phyloP scores from a whole-genome alignment of 2,329 filamentous ascomycete genomes.

The Cercospora brassicicola region DNA sequence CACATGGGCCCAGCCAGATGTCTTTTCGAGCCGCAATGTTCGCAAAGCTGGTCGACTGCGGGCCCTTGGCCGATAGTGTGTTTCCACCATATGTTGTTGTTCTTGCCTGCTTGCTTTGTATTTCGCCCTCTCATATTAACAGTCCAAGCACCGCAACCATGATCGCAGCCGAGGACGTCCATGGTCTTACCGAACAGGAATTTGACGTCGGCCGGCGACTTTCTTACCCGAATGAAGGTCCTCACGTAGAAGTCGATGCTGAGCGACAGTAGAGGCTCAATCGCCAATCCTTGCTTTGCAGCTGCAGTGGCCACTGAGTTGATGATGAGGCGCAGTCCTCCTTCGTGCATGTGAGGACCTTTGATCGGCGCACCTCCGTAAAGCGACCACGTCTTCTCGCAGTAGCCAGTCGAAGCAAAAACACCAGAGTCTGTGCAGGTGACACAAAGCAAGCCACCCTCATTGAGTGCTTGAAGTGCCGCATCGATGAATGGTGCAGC shows the following conservation, averaged over 20 bases:
- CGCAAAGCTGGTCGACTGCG: constrained; percentile 64
- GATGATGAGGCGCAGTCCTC: constrained; percentile 80
- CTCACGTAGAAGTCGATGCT: constrained; percentile 96
- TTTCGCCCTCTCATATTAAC: constrained; percentile 76
- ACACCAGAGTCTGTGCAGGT: constrained; percentile 96
- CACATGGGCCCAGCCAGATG: constrained; percentile 95
- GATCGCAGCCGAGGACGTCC: constrained; percentile 86
- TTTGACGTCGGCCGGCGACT: constrained; percentile 82
- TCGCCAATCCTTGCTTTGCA: constrained; percentile 79
- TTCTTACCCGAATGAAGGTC: constrained; percentile 79
- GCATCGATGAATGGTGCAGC: constrained; percentile 90
- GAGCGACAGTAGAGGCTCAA: constrained; percentile 87
- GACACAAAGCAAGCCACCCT: constrained; percentile 88
- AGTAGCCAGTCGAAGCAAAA: constrained; percentile 90
- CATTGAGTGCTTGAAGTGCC: constrained; percentile 80
- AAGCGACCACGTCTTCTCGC: constrained; percentile 89
- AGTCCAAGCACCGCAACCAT: constrained; percentile 87
- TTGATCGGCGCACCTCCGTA: constrained; percentile 90
- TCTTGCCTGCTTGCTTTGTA: constrained; percentile 67
- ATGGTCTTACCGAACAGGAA: constrained; percentile 88
- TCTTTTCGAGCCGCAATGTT: constrained; percentile 81
- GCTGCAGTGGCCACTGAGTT: constrained; percentile 78
- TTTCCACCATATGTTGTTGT: constrained; percentile 69
- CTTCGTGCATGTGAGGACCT: constrained; percentile 83
- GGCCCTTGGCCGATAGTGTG: constrained; percentile 73